Base-by-base conservation (phyloP, 2,329 filamentous ascomycete genomes). In the Pyrenochaeta sp. region DNA sequence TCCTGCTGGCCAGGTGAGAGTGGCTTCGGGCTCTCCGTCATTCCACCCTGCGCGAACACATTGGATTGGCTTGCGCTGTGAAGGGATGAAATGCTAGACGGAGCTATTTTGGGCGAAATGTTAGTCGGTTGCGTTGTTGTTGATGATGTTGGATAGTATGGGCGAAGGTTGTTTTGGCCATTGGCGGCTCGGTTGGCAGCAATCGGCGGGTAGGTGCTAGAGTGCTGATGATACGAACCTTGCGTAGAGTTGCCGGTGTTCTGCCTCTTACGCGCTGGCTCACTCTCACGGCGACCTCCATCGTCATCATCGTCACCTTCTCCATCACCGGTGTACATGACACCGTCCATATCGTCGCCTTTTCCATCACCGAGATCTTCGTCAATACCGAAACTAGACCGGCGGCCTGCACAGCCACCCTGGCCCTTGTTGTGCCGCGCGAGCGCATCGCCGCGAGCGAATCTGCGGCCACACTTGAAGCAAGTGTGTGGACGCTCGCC, bases 401-500 rank as follows among this genome's bases (percentile, higher is more conserved):
- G 86, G 56, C 95, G 88, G 55, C 95, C 95, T 12, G 96, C 95
- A 79, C 95, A 99, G 47, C 95, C 95, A 52, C 95, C 95, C 52
- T 93, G 91, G 34, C 95, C 95, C 79, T 98, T 98, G 75, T 92
- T 96, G 76, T 99, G 95, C 59, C 95, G 88, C 44, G 95, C 95
- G 52, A 99, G 81, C 27, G 95, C 95, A 82, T 99, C 95, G 12
- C 95, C 95, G 65, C 95, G 90, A 44, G 95, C 95, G 79, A 99
- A 99, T 67, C 93, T 92, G 61, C 95, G 88, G 65, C 96, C 92
- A 76, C 95, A 99, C 76, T 96, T 97, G 40, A 91, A 91, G 72
- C 95, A 99, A 9, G 95, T 91, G 71, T 99, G 95, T 12, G 93
- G 93, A 72, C 96, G 90, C 81, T 99, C 95, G 54, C 95, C 95